Percentiles rank a stretch among this genome's conserved stretches.
These are phyloP conservation scores for Rhododendron kiyosumense DNA, from an alignment of 148 eudicot genomes.

Conservation along the genomic window DNA sequence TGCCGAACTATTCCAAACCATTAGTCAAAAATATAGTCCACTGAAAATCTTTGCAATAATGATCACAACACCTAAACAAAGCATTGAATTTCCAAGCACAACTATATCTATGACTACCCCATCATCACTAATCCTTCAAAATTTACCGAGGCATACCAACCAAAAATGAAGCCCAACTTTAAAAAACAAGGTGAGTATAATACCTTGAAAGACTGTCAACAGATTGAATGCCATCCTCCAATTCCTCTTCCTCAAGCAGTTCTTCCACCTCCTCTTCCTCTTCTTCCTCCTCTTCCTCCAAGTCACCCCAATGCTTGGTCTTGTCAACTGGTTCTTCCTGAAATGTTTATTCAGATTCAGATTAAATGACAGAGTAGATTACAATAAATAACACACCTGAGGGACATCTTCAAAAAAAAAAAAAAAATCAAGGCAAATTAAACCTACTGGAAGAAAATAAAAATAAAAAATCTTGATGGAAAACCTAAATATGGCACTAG, in stretches of 20 bases:
- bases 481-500: neutral
- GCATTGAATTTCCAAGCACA: neutral
- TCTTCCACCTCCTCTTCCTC: slow-evolving; percentile 82
- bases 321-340: slow-evolving; percentile 96
- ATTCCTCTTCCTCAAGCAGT: slow-evolving; percentile 63
- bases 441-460: neutral
- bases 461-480: neutral
- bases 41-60: neutral
- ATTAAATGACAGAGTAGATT: neutral
- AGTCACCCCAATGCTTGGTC: slow-evolving; percentile 92
- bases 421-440: neutral
- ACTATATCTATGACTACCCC: neutral
- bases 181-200: neutral
- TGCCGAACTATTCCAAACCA: neutral
- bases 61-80: neutral
- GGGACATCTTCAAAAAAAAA: neutral
- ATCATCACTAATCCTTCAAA: neutral
- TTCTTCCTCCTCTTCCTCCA: slow-evolving; percentile 92
- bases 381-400: neutral
- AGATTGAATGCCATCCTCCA: slow-evolving; percentile 82
- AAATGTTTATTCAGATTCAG: neutral
- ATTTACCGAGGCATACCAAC: neutral
- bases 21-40: neutral
- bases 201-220: slow-evolving; percentile 96
- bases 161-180: neutral